Evolutionary conservation across 208 protist genomes (phyloP).

Genomic region (Leishmania amazonensis): DNA sequence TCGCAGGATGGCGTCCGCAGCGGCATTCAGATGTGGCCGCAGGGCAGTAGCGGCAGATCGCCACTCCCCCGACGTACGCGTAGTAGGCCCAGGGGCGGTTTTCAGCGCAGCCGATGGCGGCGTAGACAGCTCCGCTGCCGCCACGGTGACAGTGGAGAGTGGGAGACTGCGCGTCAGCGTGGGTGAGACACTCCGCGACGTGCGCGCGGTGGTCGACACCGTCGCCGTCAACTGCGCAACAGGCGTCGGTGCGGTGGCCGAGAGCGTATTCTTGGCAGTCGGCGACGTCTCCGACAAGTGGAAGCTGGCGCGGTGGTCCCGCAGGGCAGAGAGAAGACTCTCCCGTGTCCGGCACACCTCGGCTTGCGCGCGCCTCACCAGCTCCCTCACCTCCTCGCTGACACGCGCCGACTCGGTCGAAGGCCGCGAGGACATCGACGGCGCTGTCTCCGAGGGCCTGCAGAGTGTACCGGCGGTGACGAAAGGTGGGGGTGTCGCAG

Average conservation of each 20-base stretch:
- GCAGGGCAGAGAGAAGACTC: constrained; percentile 57
- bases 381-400: constrained; percentile 64
- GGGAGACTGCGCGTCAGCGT: constrained; percentile 13
- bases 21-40: constrained; percentile 29
- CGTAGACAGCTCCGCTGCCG: background rate
- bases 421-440: constrained; percentile 9
- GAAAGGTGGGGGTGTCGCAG: constrained; percentile 3
- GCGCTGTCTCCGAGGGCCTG: background rate
- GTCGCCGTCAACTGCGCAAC: background rate
- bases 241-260: background rate
- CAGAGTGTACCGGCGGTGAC: background rate
- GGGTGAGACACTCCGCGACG: background rate
- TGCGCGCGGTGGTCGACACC: background rate
- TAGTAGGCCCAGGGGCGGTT: constrained; percentile 1
- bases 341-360: constrained; percentile 72
- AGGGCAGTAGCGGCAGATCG: constrained; percentile 9
- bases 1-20: constrained; percentile 48
- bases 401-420: constrained; percentile 38
- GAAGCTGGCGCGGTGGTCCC: constrained; percentile 24
- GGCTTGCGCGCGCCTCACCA: constrained; percentile 66
- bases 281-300: constrained; percentile 7
- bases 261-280: background rate
- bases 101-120: constrained; percentile 1
- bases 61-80: constrained; percentile 8
- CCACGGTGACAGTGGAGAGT: background rate